These are phyloP conservation scores for Coniferiporia weirii DNA, from an alignment of 1,284 basidiomycete genomes.

Conservation along the genomic window DNA sequence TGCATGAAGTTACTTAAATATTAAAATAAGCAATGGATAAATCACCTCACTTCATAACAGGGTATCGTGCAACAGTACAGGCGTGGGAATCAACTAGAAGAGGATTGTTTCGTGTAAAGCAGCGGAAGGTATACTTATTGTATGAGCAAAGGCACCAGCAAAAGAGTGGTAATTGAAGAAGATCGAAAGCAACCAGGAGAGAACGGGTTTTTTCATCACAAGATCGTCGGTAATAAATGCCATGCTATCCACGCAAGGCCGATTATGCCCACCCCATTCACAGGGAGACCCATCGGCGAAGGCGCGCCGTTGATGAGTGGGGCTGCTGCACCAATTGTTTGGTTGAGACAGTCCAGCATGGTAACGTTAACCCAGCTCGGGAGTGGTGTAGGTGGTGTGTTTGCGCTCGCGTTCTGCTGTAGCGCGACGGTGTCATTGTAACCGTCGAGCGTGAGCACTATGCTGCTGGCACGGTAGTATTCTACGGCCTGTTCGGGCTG, in stretches of 20 bases:
- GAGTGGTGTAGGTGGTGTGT: constrained; percentile 32
- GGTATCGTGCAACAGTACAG: no score
- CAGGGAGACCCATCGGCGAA: neutral
- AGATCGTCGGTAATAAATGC: neutral
- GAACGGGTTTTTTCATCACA: neutral
- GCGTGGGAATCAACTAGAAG: no score
- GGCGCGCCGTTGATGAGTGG: constrained; percentile 30
- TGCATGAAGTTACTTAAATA: no score
- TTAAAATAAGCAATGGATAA: no score
- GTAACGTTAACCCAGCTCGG: constrained; percentile 34
- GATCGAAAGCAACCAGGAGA: neutral
- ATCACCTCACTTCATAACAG: no score
- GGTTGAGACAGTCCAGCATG: constrained; percentile 38
- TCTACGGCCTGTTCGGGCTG: constrained; percentile 34
- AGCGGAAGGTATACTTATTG: no score
- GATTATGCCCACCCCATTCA: neutral
- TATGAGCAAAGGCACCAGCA: neutral
- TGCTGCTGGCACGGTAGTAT: constrained; percentile 37
- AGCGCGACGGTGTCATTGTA: constrained; percentile 38
- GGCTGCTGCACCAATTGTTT: constrained; percentile 37
- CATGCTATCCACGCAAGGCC: neutral
- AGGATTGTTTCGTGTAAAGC: no score
- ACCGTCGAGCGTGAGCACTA: constrained; percentile 37
- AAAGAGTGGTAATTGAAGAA: neutral
- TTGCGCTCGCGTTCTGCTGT: constrained; percentile 21